Evolutionary conservation across 192 early-diverging fungal genomes (phyloP), one percentile per base, ranked within the genome.

Genomic region (Rhizoclosmatium globosum): DNA sequence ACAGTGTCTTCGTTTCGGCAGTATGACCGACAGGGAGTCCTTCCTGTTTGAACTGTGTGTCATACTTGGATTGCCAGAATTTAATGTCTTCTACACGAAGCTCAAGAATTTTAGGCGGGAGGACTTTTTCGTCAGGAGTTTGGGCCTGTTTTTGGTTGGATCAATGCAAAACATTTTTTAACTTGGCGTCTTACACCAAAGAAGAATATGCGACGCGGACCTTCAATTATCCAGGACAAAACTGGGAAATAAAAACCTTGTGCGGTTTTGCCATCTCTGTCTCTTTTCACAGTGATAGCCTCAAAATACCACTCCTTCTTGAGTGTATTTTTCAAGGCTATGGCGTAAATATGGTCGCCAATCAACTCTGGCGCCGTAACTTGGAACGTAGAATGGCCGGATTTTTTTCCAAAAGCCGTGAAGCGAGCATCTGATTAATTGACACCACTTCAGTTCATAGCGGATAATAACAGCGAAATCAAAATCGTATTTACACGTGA

Each of bases 231-330:
- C 56, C 72, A 74, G 7, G 58, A 62, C 19, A 43, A 74, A 9
- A 42, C 19, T 45, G 72, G 72, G 45, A 74, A 74, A 39, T 74
- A 74, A 21, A 7, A 50, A 15, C 31, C 21, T 31, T 23, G 4
- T 13, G 48, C 69, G n/a, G 15, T 15, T 46, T 17, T 41, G 4
- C 69, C 69, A 4, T 71, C 69, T 31, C 31, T 31, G 4, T 19
- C 4, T 39, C 38, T 50, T 56, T 71, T 71, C 7, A 71, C n/a
- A 13, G 46, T 71, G 21, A 71, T 48, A 17, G 48, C 9, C 42
- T 71, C 69, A 58, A 71, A 56, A 41, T 57, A 71, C 69, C 69
- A 71, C 23, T 58, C 47, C 21, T 23, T 13, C n/a, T 56, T 17
- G 9, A 31, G 62, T 64, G 9, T 13, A 64, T 9, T 31, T 19